These are phyloP conservation scores for Aspergillus sp. DNA, from an alignment of 2,329 filamentous ascomycete species.

Conservation along the genomic window DNA sequence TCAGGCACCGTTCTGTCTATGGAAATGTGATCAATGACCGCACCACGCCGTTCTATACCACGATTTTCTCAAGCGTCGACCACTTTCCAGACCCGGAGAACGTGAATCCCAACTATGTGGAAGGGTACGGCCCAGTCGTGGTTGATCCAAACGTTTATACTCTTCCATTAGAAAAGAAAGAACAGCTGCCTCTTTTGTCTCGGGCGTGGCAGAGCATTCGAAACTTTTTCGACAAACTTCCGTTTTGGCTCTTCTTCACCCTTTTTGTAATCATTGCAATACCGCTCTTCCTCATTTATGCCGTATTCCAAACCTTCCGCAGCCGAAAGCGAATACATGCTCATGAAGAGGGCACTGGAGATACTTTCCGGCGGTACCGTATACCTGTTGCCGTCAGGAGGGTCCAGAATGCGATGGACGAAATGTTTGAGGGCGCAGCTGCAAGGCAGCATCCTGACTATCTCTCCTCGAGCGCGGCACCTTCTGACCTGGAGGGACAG, in stretches of 20 bases:
- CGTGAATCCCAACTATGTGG: constrained; percentile 70
- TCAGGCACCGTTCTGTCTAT: constrained; percentile 76
- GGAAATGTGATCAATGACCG: constrained; percentile 85
- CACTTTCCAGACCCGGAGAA: constrained; percentile 69
- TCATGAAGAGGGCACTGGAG: constrained; percentile 70
- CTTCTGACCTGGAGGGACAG: constrained; percentile 14
- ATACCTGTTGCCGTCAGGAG: constrained; percentile 74
- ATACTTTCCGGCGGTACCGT: constrained; percentile 69
- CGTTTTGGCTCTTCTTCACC: constrained; percentile 63
- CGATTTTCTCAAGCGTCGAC: constrained; percentile 72
- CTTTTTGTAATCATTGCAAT: constrained; percentile 74
- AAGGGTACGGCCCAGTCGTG: constrained; percentile 72
- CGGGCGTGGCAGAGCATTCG: constrained; percentile 34
- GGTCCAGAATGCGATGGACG: constrained; percentile 73
- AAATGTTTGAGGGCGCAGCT: constrained; percentile 72
- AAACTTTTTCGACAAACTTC: constrained; percentile 54
- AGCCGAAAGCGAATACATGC: constrained; percentile 73
- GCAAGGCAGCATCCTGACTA: constrained; percentile 70
- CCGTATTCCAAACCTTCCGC: constrained; percentile 71
- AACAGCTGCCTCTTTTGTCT: constrained; percentile 25
- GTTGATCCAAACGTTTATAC: constrained; percentile 55
- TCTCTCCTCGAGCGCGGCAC: constrained; percentile 54
- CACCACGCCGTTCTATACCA: constrained; percentile 80
- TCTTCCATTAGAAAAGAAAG: constrained; percentile 28
- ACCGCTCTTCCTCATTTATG: constrained; percentile 71